Evolutionary conservation across 2,329 filamentous ascomycete genomes (phyloP), one percentile per base, ranked within the genome.

Genomic region (Penicillium glabrum): DNA sequence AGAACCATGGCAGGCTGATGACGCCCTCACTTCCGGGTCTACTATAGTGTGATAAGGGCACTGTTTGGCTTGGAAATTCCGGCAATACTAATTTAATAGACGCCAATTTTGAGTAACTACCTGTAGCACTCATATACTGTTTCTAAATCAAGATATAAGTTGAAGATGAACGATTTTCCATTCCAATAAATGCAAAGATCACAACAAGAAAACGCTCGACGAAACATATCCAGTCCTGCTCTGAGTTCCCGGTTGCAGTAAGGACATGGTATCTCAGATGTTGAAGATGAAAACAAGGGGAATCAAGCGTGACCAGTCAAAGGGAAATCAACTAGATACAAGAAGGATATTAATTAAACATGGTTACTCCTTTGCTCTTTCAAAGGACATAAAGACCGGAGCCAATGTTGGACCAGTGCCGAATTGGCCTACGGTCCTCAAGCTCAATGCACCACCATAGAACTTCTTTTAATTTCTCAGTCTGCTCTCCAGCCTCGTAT

Each of bases 371-470:
- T 41, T 56, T 54, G 26, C 1, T 23, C 16, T 21, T 16, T 73
- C 64, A 86, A 61, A 87, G 75, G 46, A 89, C 83, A 74, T 90
- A 90, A 21, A 88, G 83, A 21, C 86, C 86, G 49, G 81, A 81
- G 3, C 84, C 87, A 27, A 91, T 82, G 63, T 83, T 87, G 29
- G 80, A 83, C 95, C 93, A 98, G 57, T 85, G 83, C 56, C 95
- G 85, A 47, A 96, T 83, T 0, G 89, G 91, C 62, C 85, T 86
- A 8, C 86, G 86, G 71, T 99, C 93, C 72, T 98, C 95, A 29
- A 99, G 80, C 75, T 97, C 92, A 13, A 99, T 90, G 67, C 93
- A 96, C 92, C 93, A 98, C 95, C 95, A 98, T 7, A 98, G 82
- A 46, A 93, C 91, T 65, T 95, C 89, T 77, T 93, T 96, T 14